phyloP scores from a whole-genome alignment of 371 early-diverging fungal species.

The Caulochytrium protostelioides region DNA sequence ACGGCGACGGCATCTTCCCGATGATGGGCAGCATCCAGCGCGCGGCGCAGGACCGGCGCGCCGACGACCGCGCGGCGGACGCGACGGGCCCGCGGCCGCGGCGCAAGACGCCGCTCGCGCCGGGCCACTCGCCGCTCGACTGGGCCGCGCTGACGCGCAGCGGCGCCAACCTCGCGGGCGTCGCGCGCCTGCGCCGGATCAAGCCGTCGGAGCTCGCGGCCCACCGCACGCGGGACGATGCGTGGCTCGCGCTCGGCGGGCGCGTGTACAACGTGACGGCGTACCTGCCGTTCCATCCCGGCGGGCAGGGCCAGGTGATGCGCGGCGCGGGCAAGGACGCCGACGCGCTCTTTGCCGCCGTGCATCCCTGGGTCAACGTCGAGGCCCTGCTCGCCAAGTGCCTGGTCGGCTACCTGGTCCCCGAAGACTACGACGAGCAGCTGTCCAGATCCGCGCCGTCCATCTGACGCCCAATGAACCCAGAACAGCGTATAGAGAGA shows the following conservation, averaged over 20 bases:
- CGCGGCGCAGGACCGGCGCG: too few relatives aligned
- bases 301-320: slow-evolving; percentile 71
- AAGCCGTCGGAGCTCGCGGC: slow-evolving; percentile 52
- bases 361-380: slow-evolving; percentile 85
- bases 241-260: slow-evolving; percentile 82
- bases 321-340: slow-evolving; percentile 85
- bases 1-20: too few relatives aligned
- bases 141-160: slow-evolving; percentile 58
- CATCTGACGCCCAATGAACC: too few relatives aligned
- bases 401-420: slow-evolving; percentile 54
- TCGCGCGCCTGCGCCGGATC: slow-evolving; percentile 14
- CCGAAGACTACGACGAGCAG: too few relatives aligned
- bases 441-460: too few relatives aligned
- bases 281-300: slow-evolving; percentile 90
- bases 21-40: too few relatives aligned
- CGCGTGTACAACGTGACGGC: slow-evolving; percentile 87
- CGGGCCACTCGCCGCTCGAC: slow-evolving; percentile 77
- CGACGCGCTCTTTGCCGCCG: slow-evolving; percentile 66
- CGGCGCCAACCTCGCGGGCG: slow-evolving; percentile 47
- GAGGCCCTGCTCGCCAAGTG: slow-evolving; percentile 70
- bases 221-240: slow-evolving; percentile 58
- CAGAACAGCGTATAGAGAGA: too few relatives aligned
- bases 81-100: slow-evolving; percentile 10
- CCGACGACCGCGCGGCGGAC: too few relatives aligned
- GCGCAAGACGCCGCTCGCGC: slow-evolving; percentile 57